Evolutionary conservation across 2,329 filamentous ascomycete species (phyloP), one percentile per base, ranked within the genome.

Genomic region (Graphium sp.): DNA sequence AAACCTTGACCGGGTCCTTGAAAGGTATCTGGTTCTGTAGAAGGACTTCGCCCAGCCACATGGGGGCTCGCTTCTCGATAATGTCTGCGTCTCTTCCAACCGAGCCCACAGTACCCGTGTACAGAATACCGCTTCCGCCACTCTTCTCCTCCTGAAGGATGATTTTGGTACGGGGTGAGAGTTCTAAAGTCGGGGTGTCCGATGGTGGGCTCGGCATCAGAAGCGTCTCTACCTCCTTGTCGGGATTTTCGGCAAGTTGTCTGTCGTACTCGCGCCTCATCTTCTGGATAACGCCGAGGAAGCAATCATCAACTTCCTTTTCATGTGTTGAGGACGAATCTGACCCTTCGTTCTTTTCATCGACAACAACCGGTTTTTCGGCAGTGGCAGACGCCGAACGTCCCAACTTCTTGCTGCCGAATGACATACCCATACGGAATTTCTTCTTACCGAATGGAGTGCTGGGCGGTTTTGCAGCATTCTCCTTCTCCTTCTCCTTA

Each of bases 1-100:
- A 85, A n/a, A 95, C 75, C 60, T 98, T 98, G 40, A 87, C 71
- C 2, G 85, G 74, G n/a, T 95, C 89, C 56, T 95, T 95, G 34
- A 64, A 54, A 0, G 84, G 82, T 7, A 82, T 70, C 46, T 71
- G 66, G 47, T 94, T 94, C 60, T 83, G 47, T 26, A 98, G 58
- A 10, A 98, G 59, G 20, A 93, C 67, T 37, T 95, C 85, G 10
- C 80, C 85, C 6, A 98, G 62, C 89, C 89, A 98, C 60, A 80
- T 77, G 2, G 89, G 87, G 5, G 78, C 84, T 22, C 76, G 70
- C 43, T 82, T 78, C 53, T 95, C 85, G 29, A 98, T 76, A 13
- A 76, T 55, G 48, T 92, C 82, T 13, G 75, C 76, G 41, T 92
- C 81, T 26, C 68, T 60, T 2, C 78, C 79, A 5, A 91, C 64